Percentiles rank a stretch among this genome's conserved stretches.
phyloP scores from a whole-genome alignment of 176 grass and related monocot genomes.

The Saccharum officinarum region DNA sequence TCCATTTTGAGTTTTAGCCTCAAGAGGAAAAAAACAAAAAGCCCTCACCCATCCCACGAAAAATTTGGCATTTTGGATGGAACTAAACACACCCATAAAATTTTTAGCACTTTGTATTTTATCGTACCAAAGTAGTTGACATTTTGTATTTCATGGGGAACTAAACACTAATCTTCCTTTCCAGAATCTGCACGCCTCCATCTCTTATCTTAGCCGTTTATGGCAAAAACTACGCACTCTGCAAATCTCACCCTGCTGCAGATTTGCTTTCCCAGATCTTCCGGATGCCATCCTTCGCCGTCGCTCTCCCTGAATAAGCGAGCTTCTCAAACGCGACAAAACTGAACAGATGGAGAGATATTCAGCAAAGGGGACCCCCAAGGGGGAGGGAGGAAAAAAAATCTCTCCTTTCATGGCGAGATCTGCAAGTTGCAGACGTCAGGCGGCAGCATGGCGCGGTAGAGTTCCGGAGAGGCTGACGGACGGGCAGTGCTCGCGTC shows the following conservation, averaged over 20 bases:
- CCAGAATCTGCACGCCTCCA: not conserved
- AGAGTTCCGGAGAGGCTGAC: not conserved
- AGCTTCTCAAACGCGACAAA: conserved; percentile 28
- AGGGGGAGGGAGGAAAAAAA: not conserved
- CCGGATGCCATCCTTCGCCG: not conserved
- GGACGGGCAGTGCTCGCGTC: not conserved
- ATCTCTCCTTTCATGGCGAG: not conserved
- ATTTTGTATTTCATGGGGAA: no score
- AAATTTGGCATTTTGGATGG: no score
- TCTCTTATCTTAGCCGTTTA: conserved; percentile 14
- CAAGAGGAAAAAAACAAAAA: no score
- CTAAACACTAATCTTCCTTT: not conserved
- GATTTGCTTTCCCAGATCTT: not conserved
- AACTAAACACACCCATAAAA: no score
- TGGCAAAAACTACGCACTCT: not conserved
- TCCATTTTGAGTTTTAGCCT: no score
- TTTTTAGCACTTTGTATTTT: no score
- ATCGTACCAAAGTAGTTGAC: no score
- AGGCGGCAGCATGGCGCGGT: not conserved
- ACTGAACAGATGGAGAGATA: not conserved
- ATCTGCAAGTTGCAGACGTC: conserved; percentile 27
- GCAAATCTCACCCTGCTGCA: not conserved
- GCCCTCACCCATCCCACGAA: no score
- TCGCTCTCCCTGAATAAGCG: not conserved
- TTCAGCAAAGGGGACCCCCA: not conserved